Percentiles rank a stretch among this genome's conserved stretches.
Conservation (phyloP, 1,139 yeast genomes). For the Williopsis jadinii region DNA sequence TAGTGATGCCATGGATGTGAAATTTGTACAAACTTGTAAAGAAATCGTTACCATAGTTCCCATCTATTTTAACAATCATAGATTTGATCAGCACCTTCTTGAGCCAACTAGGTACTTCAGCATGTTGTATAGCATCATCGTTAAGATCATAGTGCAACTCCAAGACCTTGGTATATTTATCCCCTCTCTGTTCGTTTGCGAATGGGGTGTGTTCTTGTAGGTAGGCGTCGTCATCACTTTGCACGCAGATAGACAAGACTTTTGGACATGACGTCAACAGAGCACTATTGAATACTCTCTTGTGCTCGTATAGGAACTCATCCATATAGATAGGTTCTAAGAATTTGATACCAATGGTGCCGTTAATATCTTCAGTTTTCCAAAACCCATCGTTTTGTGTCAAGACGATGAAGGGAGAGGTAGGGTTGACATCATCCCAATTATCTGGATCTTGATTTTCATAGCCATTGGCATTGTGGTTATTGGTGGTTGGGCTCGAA, state of each 20-base stretch:
- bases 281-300: conserved; percentile 25
- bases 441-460: neutral
- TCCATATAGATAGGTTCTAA: conserved; percentile 29
- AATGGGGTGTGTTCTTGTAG: neutral
- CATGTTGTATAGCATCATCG: conserved; percentile 22
- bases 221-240: conserved; percentile 2
- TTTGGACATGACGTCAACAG: conserved; percentile 31
- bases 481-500: neutral
- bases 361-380: conserved; percentile 22
- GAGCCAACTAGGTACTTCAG: conserved; percentile 25
- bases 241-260: conserved; percentile 24
- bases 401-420: conserved; percentile 18
- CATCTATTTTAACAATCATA: conserved; percentile 23
- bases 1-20: conserved; percentile 29
- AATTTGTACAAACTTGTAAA: conserved; percentile 29
- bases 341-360: conserved; percentile 29
- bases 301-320: conserved; percentile 27
- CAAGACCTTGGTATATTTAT: conserved; percentile 6
- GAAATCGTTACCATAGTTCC: conserved; percentile 28
- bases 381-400: conserved; percentile 24
- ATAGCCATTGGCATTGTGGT: neutral
- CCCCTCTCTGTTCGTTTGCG: neutral
- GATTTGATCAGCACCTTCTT: conserved; percentile 26
- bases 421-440: conserved; percentile 1
- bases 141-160: conserved; percentile 20